Evolutionary conservation across 2,329 filamentous ascomycete species (phyloP), one percentile per base, ranked within the genome.

Genomic region (Dothiorella sarmentorum): DNA sequence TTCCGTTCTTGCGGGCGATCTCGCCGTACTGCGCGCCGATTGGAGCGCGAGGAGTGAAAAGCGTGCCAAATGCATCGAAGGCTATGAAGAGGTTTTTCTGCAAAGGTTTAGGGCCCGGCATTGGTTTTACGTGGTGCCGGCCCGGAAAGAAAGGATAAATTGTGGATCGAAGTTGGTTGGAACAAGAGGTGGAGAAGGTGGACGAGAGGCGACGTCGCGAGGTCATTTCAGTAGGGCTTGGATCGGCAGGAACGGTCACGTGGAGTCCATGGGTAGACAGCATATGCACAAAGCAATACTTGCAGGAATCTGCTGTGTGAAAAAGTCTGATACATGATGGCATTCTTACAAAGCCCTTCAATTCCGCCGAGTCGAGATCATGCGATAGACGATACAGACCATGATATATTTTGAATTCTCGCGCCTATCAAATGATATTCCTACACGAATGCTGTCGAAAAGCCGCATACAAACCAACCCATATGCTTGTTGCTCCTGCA

Each of bases 11-110:
- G 17, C 75, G 68, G 1, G 83, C 85, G 2, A 82, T 73, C 18
- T 76, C 69, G 35, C 71, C 76, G 67, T 88, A 88, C 63, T 85
- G 81, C 55, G 73, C 67, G 4, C 76, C 72, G 7, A 87, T 77
- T 1, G 81, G 72, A 9, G 66, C 64, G 49, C 73, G 78, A 0
- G 84, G 83, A 10, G 69, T 72, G 69, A 85, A 86, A 2, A 88
- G 73, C 0, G 85, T 88, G n/a, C 82, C 83, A 63, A 86, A 87
- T 4, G 84, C 85, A 67, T 88, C 85, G 56, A 87, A 82, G 61
- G 82, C 84, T 1, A 87, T 68, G 0, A 87, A 70, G 2, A 87
- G 74, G 61, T 83, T 82, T 55, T 44, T 56, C 38, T 31, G 33
- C 3, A 27, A 40, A 3, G 24, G 7, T 18, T 31, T 53, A 13